Base-by-base conservation (phyloP, 108 stramenopile species). In the Chaetoceros muelleri region DNA sequence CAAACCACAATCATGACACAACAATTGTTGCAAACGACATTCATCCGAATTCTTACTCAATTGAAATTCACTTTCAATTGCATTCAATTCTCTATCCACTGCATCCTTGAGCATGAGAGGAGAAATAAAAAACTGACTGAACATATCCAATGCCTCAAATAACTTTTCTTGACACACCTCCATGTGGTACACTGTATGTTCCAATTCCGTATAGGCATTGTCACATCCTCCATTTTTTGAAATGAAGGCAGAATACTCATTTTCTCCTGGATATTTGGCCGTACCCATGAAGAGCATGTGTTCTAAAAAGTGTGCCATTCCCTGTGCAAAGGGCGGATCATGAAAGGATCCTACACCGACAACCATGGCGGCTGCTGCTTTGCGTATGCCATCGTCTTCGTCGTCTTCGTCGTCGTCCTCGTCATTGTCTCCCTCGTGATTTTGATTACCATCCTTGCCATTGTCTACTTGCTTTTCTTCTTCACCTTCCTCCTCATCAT, bases 221-320 rank as follows among this genome's bases (percentile, higher is more conserved):
- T 91, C 88, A 47, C 64, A 64, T 0, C 97, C 99, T 18, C 96
- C 96, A 45, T 95, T 73, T 44, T 84, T 89, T 40, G 76, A 70
- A 28, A 99, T 68, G 48, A 77, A 98, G 23, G 73, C 58, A 50
- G 81, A 75, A 62, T 91, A 98, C 21, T 66, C 75, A 57, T 96
- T 93, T 60, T 96, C 95, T 40, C 64, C 65, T 23, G 95, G 95
- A 69, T 92, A 99, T 49, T 87, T 84, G 40, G 87, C 75, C 2
- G 85, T 94, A 24, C 96, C 96, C 73, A 97, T 79, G 67, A 98
- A 98, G 24, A 98, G 69, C 85, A 98, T 85, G 60, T 96, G 92
- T 54, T 98, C 98, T 45, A 96, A 64, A 64, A 93, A 96, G 59
- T 98, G 98, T 0, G 93, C 79, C 50, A 95, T 51, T 13, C 98